Base-by-base conservation (phyloP, 345 rosid species). In the Excoecaria agallocha region DNA sequence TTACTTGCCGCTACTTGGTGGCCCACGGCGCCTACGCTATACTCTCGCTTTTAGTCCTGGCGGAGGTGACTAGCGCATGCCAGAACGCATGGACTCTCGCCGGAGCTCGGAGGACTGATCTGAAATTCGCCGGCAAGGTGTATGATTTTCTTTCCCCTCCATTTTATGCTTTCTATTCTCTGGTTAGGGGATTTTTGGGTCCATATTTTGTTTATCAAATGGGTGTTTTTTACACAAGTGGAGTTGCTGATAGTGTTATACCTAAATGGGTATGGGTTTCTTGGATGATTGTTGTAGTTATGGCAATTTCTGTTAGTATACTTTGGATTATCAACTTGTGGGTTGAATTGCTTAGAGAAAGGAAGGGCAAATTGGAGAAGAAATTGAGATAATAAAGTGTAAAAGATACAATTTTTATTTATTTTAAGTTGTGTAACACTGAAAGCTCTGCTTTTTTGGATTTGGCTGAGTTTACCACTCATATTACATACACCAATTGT, bases 71-170 rank as follows among this genome's bases (percentile, higher is more conserved):
- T 60, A 92, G 99, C 87, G 85, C 84, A 0, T 94, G 97, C 82
- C 99, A 91, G 82, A 92, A 95, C 83, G 83, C 80, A 6, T 95
- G 98, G 99, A 91, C 99, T 0, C 86, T 95, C 7, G 92, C 98
- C 24, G 71, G 84, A 9, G 87, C 79, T 0, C 77, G 94, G 80
- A 86, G 88, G 81, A 17, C 13, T 39, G 97, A 89, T 66, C 59
- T 77, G 9, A 51, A 66, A 38, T 39, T 82, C 10, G 96, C 98
- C 0, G 80, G 77, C 1, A 86, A 83, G 78, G 80, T 95, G 66
- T 84, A 88, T n/a, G 81, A 79, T 46, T 60, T 77, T 54, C 77
- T 94, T 75, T 89, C 95, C 0, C 87, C 88, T 70, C 94, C 94
- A 55, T 91, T 95, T 77, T 93, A 90, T 71, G 82, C 80, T 6